These are phyloP conservation scores for Thielaviopsis euricoi DNA, from an alignment of 2,329 filamentous ascomycete genomes.

Conservation along the genomic window DNA sequence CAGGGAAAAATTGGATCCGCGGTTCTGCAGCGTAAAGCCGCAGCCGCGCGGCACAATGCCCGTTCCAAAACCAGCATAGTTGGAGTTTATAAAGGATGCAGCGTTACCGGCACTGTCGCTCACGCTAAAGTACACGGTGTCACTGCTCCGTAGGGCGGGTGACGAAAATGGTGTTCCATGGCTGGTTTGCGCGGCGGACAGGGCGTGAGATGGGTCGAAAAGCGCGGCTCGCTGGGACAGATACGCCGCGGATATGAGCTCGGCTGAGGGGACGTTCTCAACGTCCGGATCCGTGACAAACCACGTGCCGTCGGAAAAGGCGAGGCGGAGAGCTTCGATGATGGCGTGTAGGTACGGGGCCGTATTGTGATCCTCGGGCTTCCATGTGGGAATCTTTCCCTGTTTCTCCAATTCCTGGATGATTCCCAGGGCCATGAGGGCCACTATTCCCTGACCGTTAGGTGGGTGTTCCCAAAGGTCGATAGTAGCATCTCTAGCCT, in stretches of 20 bases:
- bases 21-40: constrained; percentile 89
- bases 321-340: constrained; percentile 75
- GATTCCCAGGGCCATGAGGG: constrained; percentile 85
- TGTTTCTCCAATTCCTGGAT: constrained; percentile 67
- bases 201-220: constrained; percentile 42
- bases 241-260: constrained; percentile 57
- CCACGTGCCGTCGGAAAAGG: constrained; percentile 81
- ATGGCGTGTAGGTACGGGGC: constrained; percentile 68
- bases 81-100: constrained; percentile 92
- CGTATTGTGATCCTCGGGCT: constrained; percentile 60
- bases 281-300: constrained; percentile 74
- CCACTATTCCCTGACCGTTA: constrained; percentile 90
- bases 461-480: constrained; percentile 94
- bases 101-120: constrained; percentile 74
- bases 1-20: constrained; percentile 73
- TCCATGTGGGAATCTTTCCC: constrained; percentile 58
- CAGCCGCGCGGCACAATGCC: constrained; percentile 70
- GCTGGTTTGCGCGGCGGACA: constrained; percentile 42
- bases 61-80: constrained; percentile 80
- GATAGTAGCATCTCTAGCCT: constrained; percentile 47
- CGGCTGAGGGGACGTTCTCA: constrained; percentile 49
- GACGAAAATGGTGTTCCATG: constrained; percentile 47
- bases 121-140: constrained; percentile 87
- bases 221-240: constrained; percentile 51
- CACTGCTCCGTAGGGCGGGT: constrained; percentile 68